A percentile compares a stretch with the other conserved stretches of the same genome.
Evolutionary conservation across 176 grass and related monocot genomes (phyloP).

Genomic region (Aegilops sharonensis): DNA sequence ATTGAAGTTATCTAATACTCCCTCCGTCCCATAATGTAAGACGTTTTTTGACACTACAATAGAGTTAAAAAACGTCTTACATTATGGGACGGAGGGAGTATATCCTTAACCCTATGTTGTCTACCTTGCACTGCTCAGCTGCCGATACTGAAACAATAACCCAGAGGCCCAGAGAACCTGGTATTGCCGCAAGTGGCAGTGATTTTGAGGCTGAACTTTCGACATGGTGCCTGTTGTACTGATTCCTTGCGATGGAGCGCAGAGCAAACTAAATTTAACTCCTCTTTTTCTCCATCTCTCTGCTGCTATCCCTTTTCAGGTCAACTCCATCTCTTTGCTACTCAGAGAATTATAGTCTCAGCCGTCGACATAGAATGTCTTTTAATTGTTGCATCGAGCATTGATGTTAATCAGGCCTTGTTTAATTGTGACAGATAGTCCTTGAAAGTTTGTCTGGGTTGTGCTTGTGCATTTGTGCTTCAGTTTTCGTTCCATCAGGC

Average conservation of each 20-base stretch:
- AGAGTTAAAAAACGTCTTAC: too few species aligned
- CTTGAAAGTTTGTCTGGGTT: background rate
- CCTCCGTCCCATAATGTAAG: too few species aligned
- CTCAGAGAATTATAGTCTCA: background rate
- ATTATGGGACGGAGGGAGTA: too few species aligned
- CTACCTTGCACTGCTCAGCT: background rate
- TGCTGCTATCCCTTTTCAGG: background rate
- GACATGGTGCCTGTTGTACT: background rate
- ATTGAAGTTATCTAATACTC: background rate
- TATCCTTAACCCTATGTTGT: background rate
- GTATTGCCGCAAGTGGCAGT: background rate
- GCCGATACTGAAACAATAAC: background rate
- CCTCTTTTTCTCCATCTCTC: background rate
- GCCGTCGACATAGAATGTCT: background rate
- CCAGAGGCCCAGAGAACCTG: background rate
- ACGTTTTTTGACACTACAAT: too few species aligned
- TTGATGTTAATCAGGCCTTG: background rate
- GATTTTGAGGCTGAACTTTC: background rate
- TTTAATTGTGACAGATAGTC: background rate
- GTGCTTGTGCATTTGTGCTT: background rate
- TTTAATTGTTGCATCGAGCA: background rate
- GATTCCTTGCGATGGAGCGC: background rate
- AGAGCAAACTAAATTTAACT: background rate
- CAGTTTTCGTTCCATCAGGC: background rate
- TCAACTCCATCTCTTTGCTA: background rate